Conservation (phyloP, 2,329 filamentous ascomycete genomes). For the Sphaerulina musiva region DNA sequence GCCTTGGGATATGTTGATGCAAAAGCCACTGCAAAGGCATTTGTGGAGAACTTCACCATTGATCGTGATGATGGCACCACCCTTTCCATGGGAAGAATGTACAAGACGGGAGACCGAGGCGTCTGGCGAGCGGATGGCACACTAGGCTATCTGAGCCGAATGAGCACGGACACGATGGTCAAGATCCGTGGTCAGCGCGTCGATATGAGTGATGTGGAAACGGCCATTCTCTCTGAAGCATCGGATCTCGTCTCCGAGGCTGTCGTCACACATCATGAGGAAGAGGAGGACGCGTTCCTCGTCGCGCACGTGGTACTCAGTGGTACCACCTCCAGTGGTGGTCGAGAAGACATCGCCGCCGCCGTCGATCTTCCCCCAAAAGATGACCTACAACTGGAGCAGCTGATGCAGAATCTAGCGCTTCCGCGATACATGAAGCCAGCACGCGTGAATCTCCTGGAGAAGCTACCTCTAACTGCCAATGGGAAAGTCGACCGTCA, state of each 20-base stretch:
- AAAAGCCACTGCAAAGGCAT: conserved; percentile 11
- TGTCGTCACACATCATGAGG: conserved; percentile 18
- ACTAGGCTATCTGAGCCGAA: conserved; percentile 36
- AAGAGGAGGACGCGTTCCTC: conserved; percentile 24
- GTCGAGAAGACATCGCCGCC: not conserved
- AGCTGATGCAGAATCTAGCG: conserved; percentile 24
- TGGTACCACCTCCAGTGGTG: not conserved
- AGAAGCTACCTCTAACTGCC: conserved; percentile 27
- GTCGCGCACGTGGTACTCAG: conserved; percentile 35
- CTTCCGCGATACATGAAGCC: conserved; percentile 38
- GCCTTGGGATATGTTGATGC: conserved; percentile 34
- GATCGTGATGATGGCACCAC: not conserved
- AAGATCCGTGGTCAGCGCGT: conserved; percentile 44
- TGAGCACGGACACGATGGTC: conserved; percentile 41
- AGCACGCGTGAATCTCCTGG: conserved; percentile 25
- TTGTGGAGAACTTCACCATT: conserved; percentile 8
- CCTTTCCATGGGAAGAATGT: conserved; percentile 24
- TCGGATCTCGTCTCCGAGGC: conserved; percentile 27
- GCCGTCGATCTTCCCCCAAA: not conserved
- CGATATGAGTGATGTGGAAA: conserved; percentile 45
- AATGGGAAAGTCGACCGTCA: conserved; percentile 32
- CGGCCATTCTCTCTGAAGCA: conserved; percentile 27
- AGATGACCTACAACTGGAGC: conserved; percentile 11
- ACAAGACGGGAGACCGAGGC: conserved; percentile 40
- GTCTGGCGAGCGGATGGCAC: conserved; percentile 33